Percentiles rank a stretch among this genome's conserved stretches.
Conservation (phyloP, 2,329 filamentous ascomycete species). For the Chaetomiaceae sp. region DNA sequence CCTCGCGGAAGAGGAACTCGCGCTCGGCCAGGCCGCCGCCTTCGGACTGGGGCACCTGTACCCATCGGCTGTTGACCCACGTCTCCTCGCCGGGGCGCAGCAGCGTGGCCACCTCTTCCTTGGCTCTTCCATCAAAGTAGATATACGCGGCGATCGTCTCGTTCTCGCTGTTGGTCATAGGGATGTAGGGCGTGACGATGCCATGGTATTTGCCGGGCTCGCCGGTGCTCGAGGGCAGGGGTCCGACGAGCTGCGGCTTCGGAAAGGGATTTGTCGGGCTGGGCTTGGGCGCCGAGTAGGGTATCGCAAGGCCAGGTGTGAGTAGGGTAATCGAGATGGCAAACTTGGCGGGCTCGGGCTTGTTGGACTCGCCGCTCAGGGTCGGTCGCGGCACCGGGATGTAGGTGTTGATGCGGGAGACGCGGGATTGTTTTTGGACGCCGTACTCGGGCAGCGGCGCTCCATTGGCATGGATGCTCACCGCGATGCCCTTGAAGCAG, state of each 20-base stretch:
- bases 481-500: slow-evolving; percentile 98
- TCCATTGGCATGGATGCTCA: slow-evolving; percentile 83
- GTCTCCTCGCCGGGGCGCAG: slow-evolving; percentile 92
- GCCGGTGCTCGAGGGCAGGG: slow-evolving; percentile 52
- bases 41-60: slow-evolving; percentile 85
- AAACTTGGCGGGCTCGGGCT: slow-evolving; percentile 90
- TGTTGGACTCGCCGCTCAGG: slow-evolving; percentile 64
- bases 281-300: slow-evolving; percentile 84
- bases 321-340: slow-evolving; percentile 96
- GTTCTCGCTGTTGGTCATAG: slow-evolving; percentile 86
- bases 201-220: slow-evolving; percentile 47
- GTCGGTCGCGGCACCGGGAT: slow-evolving; percentile 91
- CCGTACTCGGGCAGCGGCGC: slow-evolving; percentile 87
- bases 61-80: slow-evolving; percentile 98
- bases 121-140: slow-evolving; percentile 92
- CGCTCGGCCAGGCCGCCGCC: slow-evolving; percentile 92
- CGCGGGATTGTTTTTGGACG: slow-evolving; percentile 87
- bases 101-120: slow-evolving; percentile 95
- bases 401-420: slow-evolving; percentile 92
- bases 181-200: slow-evolving; percentile 78
- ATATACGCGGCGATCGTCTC: slow-evolving; percentile 99
- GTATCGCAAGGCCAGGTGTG: slow-evolving; percentile 81
- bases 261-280: slow-evolving; percentile 73
- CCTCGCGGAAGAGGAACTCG: slow-evolving; percentile 95
- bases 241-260: slow-evolving; percentile 74